Evolutionary conservation across 352 stramenopile genomes (phyloP), one percentile per base, ranked within the genome.

Genomic region (Phytophthora sojae): DNA sequence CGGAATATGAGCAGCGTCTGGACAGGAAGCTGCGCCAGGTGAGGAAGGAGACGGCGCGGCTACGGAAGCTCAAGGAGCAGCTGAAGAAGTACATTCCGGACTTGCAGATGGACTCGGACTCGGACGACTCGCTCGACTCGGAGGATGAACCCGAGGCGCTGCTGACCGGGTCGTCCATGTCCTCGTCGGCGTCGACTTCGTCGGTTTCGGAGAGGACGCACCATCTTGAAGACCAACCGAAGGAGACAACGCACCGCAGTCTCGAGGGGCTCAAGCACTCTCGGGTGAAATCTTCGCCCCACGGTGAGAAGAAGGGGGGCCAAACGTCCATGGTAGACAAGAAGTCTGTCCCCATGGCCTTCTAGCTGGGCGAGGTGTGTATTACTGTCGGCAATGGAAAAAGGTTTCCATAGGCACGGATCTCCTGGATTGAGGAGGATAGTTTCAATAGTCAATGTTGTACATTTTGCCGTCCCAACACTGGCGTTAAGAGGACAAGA

Each of bases 71-170:
- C 30, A 77, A 74, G 57, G 26, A 29, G n/a, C 76, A 86, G 64
- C 63, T 88, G 47, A 81, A 83, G 55, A 77, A 88, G 39, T 85
- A 83, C 54, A 77, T 88, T 6, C 77, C 80, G 25, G 80, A 88
- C 32, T 52, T 88, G 56, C 67, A 76, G 53, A 76, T 59, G 39
- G 77, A 82, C 47, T 80, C 76, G 45, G 76, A 80, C 23, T 85
- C 77, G 19, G 76, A 75, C 17, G 80, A 82, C 42, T 86, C 77
- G 59, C 23, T 81, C 51, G 71, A 81, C 7, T 81, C 67, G 29
- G 69, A 81, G 4, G 69, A 77, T 11, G 73, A 78, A 29, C 30
- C 25, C 12, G 60, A 77, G n/a, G 47, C 29, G 55, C 39, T 71
- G 69, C 52, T 64, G 30, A 57, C 60, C 6, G 26, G n/a, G 6